Base-by-base conservation (phyloP, 116 monocot species). In the Zostera marina region DNA sequence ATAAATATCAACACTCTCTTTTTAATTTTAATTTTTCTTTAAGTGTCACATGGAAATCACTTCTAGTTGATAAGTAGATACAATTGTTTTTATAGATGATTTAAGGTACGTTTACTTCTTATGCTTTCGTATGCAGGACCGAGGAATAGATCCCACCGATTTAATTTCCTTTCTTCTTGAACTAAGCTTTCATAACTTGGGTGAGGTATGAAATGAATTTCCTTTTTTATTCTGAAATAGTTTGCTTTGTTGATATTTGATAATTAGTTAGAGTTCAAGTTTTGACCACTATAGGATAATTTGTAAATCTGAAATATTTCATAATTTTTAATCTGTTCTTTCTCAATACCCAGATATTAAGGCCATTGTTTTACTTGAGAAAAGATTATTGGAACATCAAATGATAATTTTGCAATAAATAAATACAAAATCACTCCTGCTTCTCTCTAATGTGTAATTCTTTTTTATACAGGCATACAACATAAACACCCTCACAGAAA, bases 81-180 rank as follows among this genome's bases (percentile, higher is more conserved):
- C 24, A 38, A 55, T 26, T 14, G 2, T 55, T 55, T 55, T 4
- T 55, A 14, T 25, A 24, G 14, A 25, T 14, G 14, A 13, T 11
- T 55, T 38, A 14, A 25, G 8, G 42, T 32, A 45, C 46, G 22
- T n/a, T 41, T 10, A 25, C 19, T 62, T 49, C 32, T 53, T 32
- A 32, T 58, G 10, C 9, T 58, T 58, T 60, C 17, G 65, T 22
- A 63, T 78, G 54, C 60, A 94, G 94, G 88, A 84, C 62, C 88
- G 88, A 55, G 94, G 94, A 64, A 75, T 94, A 48, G 88, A 94
- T 69, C 79, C 84, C 13, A 67, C 81, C 12, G 88, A 94, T 62
- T 66, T 94, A 61, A 88, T 94, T 65, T 88, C 88, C 4, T 94
- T 94, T 72, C 84, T 94, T 57, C 88, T 94, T 54, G 94, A 94